phyloP scores from a whole-genome alignment of 306 rosid genomes.

The Acacia melanoxylon region DNA sequence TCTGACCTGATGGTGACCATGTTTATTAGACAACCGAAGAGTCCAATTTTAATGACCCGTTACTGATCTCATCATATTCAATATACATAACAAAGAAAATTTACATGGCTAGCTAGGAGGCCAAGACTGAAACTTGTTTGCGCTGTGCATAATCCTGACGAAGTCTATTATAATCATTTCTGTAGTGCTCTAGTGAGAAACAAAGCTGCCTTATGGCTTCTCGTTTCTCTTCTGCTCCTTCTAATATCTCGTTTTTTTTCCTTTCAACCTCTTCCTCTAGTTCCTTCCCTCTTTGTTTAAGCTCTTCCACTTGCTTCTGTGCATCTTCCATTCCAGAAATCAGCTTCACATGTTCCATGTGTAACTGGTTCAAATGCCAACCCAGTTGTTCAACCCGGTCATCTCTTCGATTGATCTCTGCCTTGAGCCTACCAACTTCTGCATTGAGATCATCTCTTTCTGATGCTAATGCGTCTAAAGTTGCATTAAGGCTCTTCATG shows the following conservation, averaged over 20 bases:
- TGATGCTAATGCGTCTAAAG: not conserved
- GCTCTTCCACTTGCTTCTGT: constrained; percentile 45
- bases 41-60: not conserved
- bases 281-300: not conserved
- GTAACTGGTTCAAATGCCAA: constrained; percentile 6
- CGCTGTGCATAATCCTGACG: not conserved
- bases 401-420: not conserved
- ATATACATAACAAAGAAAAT: not conserved
- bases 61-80: not conserved
- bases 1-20: not conserved
- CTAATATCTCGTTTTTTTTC: not conserved
- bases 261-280: not conserved
- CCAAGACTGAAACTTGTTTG: not conserved
- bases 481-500: not conserved
- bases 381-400: not conserved
- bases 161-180: constrained; percentile 16
- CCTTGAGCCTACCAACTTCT: not conserved
- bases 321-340: constrained; percentile 1
- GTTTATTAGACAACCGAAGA: not conserved
- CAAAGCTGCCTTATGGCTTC: constrained; percentile 19
- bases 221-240: constrained; percentile 14
- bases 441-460: not conserved
- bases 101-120: not conserved
- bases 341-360: constrained; percentile 16
- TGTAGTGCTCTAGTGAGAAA: not conserved